Evolutionary conservation across 306 rosid genomes (phyloP).

Genomic region (Argentina anserina): DNA sequence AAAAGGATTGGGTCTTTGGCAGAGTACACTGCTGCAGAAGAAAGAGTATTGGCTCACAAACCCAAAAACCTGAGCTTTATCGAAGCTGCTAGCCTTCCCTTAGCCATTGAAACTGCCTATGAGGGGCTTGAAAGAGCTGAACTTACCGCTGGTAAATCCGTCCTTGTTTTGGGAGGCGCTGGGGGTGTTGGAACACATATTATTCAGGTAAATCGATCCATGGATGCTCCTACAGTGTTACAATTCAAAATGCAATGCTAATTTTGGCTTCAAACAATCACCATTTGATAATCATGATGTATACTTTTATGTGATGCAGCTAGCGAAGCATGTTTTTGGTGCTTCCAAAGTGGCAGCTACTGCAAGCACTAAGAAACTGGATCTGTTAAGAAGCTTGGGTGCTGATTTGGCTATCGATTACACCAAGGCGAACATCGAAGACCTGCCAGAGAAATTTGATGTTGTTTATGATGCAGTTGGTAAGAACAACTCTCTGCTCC

Average conservation of each 20-base stretch:
- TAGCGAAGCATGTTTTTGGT: slow-evolving; percentile 64
- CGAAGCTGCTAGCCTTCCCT: slow-evolving; percentile 82
- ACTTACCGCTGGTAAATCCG: slow-evolving; percentile 50
- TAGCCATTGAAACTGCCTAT: slow-evolving; percentile 58
- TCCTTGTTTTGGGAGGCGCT: slow-evolving; percentile 74
- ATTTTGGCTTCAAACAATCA: background rate
- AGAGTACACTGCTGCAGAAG: slow-evolving; percentile 63
- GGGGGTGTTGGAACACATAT: slow-evolving; percentile 62
- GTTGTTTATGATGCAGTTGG: slow-evolving; percentile 66
- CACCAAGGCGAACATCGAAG: slow-evolving; percentile 51
- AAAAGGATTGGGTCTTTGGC: slow-evolving; percentile 56
- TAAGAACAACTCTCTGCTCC: slow-evolving; percentile 17
- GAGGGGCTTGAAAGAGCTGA: slow-evolving; percentile 49
- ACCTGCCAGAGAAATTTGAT: slow-evolving; percentile 63
- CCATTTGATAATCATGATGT: background rate
- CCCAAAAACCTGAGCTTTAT: slow-evolving; percentile 59
- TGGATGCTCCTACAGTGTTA: background rate
- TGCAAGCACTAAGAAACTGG: slow-evolving; percentile 49
- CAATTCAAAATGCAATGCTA: background rate
- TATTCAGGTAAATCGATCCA: slow-evolving; percentile 46
- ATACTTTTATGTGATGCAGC: slow-evolving; percentile 26
- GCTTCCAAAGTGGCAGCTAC: slow-evolving; percentile 70
- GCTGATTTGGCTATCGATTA: slow-evolving; percentile 61
- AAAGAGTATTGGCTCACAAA: slow-evolving; percentile 53
- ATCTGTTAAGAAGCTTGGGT: slow-evolving; percentile 51